phyloP scores from a whole-genome alignment of 1,139 yeast genomes.

The Hansenula anomala region DNA sequence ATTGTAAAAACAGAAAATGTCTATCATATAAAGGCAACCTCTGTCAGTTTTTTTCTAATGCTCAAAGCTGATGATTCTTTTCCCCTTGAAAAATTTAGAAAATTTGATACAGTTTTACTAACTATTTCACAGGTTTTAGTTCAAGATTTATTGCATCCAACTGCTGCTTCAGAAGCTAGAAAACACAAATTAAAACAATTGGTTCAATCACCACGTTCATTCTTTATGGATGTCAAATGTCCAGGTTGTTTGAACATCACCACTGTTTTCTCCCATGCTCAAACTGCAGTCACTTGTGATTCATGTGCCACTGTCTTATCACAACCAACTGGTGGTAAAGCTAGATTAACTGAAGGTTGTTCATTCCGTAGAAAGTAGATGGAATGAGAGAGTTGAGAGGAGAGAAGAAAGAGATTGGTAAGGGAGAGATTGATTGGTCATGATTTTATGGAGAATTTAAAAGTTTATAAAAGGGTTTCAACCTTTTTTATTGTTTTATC shows the following conservation, averaged over 20 bases:
- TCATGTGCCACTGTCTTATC: conserved; percentile 97
- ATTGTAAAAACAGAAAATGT: too few relatives aligned
- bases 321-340: conserved; percentile 99
- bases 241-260: conserved; percentile 99
- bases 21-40: too few relatives aligned
- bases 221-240: conserved; percentile 99
- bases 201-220: conserved; percentile 97
- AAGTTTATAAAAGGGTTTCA: not conserved
- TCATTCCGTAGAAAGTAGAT: conserved; percentile 98
- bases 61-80: not conserved
- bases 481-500: not conserved
- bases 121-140: conserved; percentile 85
- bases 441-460: not conserved
- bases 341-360: conserved; percentile 98
- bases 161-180: conserved; percentile 92
- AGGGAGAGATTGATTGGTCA: too few relatives aligned
- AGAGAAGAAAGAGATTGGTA: not conserved
- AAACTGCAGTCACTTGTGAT: conserved; percentile 99
- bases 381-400: not conserved
- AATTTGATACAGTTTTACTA: conserved; percentile 10
- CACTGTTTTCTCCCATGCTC: conserved; percentile 99
- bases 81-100: not conserved
- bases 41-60: not conserved
- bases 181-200: conserved; percentile 97
- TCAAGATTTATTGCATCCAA: conserved; percentile 97